Evolutionary conservation across 1,284 basidiomycete genomes (phyloP), one percentile per base, ranked within the genome.

Genomic region (Cutaneotrichosporon dermatis): DNA sequence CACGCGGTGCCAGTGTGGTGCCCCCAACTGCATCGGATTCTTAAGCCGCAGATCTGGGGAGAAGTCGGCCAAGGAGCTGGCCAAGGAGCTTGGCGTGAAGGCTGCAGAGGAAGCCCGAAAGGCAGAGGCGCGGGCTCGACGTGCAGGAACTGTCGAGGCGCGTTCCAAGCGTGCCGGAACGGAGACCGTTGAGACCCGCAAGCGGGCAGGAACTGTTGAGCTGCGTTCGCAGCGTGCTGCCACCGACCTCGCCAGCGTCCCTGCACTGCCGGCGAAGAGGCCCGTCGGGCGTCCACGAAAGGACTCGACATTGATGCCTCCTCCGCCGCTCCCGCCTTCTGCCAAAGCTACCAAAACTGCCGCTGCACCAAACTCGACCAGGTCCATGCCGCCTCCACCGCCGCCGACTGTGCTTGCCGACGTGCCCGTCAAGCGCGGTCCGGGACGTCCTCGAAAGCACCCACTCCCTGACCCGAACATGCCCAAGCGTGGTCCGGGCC

Each of bases 1-100:
- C 2, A 74, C 74, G 25, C 62, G 66, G 39, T 80, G 79, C 66
- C 64, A 67, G 37, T 80, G 79, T 54, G 78, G 77, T 2, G 73
- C 78, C 1, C 59, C 67, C 4, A 72, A 71, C 42, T 80, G 79
- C 58, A 63, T 71, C 1, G 78, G 78, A 1, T 76, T 67, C 57
- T 68, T 80, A 5, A 77, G 77, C 7, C 67, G 72, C n/a, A 68
- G 70, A 57, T 53, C 66, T 1, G 69, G 70, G 7, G 70, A 74
- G 50, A 66, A 63, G 57, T 60, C 55, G 0, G 66, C 68, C 9
- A 69, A 67, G 58, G 65, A 65, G 54, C 42, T 67, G 9, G 66
- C 63, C 6, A 58, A 54, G 2, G 69, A 67, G n/a, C 11, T 67
- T 4, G 51, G 59, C 9, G 37, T 25, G n/a, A 54, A 50, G 40